Evolutionary conservation across 345 rosid genomes (phyloP).

Genomic region (Eucalyptus caleyi): DNA sequence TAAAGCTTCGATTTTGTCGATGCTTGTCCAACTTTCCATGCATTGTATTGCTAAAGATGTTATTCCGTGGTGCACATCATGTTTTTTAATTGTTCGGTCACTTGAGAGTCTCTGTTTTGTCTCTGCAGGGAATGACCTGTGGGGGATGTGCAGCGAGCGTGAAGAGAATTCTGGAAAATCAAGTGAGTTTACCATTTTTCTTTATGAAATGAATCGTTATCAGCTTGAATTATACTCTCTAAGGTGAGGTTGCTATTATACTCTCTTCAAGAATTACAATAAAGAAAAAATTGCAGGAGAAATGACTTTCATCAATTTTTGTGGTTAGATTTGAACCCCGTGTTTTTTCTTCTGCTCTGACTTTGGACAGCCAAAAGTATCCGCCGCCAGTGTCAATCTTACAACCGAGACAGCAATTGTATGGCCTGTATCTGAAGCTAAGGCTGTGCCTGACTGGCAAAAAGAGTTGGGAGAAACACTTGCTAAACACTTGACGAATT

Average conservation of each 20-base stretch:
- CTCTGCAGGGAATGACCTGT: slow-evolving; percentile 81
- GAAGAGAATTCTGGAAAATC: slow-evolving; percentile 83
- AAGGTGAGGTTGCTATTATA: neutral
- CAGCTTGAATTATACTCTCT: too few species aligned
- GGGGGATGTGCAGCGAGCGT: slow-evolving; percentile 99
- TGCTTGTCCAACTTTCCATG: neutral
- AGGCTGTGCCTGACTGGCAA: slow-evolving; percentile 63
- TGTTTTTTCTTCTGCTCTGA: neutral
- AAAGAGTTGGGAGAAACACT: slow-evolving; percentile 74
- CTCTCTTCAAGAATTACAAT: too few species aligned
- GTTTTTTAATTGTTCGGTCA: neutral
- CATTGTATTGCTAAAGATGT: neutral
- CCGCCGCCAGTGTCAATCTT: slow-evolving; percentile 80
- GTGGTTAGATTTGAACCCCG: neutral
- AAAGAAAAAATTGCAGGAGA: neutral
- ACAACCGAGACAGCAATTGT: slow-evolving; percentile 89
- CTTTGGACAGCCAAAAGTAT: slow-evolving; percentile 73
- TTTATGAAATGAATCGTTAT: too few species aligned
- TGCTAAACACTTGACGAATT: slow-evolving; percentile 73
- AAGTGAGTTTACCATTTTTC: slow-evolving; percentile 36
- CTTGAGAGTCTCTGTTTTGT: neutral
- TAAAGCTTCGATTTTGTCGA: neutral
- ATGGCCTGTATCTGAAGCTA: slow-evolving; percentile 87
- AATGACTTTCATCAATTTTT: neutral
- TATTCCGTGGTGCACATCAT: neutral